These are phyloP conservation scores for Fusarium pseudocircinatum DNA, from an alignment of 2,329 filamentous ascomycete species.

Conservation along the genomic window DNA sequence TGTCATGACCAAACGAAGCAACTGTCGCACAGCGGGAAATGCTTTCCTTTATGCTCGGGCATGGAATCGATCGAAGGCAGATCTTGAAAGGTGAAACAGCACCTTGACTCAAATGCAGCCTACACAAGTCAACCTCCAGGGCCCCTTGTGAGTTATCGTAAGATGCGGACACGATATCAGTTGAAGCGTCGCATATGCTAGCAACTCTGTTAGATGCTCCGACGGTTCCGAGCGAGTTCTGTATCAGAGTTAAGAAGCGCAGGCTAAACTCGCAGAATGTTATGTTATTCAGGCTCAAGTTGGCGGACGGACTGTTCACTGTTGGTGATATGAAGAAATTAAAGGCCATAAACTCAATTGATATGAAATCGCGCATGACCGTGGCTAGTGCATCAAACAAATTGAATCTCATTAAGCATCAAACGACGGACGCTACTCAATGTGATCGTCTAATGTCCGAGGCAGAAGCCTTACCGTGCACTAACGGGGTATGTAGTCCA, in stretches of 20 bases:
- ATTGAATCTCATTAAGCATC: conserved; percentile 28
- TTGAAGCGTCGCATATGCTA: conserved; percentile 1
- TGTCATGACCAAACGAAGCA: background rate
- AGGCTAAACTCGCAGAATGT: background rate
- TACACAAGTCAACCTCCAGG: background rate
- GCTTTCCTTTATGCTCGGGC: background rate
- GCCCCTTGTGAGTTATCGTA: conserved; percentile 22
- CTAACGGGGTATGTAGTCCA: background rate
- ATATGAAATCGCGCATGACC: conserved; percentile 24
- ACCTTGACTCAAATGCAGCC: background rate
- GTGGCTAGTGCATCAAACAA: conserved; percentile 30
- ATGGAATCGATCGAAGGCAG: conserved; percentile 19
- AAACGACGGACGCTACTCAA: conserved; percentile 5
- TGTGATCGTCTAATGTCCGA: conserved; percentile 16
- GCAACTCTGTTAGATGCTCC: background rate
- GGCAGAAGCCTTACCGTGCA: conserved; percentile 6
- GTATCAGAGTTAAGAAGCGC: background rate
- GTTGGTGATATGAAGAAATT: conserved; percentile 18
- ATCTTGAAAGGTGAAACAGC: conserved; percentile 35
- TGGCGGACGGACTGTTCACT: background rate
- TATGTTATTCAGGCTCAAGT: background rate
- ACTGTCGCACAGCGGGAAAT: conserved; percentile 10
- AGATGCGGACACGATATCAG: conserved; percentile 24
- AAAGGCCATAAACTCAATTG: conserved; percentile 14
- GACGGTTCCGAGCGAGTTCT: background rate